Base-by-base conservation (phyloP, 768 basidiomycete genomes). In the Rhizopogon salebrosus region DNA sequence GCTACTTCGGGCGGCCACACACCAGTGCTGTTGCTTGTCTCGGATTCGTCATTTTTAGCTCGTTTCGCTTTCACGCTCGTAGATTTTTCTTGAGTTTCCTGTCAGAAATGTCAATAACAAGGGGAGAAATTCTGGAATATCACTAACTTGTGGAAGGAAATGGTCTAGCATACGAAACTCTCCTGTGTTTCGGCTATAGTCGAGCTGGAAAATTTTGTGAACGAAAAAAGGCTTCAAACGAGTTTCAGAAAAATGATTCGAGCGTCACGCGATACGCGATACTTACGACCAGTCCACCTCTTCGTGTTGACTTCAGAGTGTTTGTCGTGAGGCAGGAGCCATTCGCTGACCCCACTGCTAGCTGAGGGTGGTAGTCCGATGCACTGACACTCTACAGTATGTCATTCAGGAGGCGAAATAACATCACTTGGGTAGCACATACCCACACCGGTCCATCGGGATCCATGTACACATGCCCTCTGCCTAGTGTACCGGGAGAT, bases 131-230 rank as follows among this genome's bases (percentile, higher is more conserved):
- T 26, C 8, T 11, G 13, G 16, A 43, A n/a, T 41, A 6, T 31
- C 18, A 57, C 57, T 36, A 46, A 84, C 93, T 69, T 84, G 80
- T 2, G 94, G 91, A 6, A 87, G 66, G 59, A 95, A 84, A 22
- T 82, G 80, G 53, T 98, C 95, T n/a, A 94, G 70, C 85, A 98
- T 92, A 22, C 95, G 77, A 64, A 80, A 93, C 54, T 90, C 82
- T 20, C 82, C 80, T 0, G 80, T 80, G 6, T 76, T 80, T 37
- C 87, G 83, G 59, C 83, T 92, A 61, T 90, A 92, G 68, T 98
- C 95, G 49, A 98, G 76, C 62, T 90, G 89, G 61, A 83, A 97
- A 16, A 95, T 76, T 66, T 82, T 85, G 65, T 90, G 85, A 14
- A 83, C 75, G 56, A 92, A 82, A 61, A 89, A 86, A 0, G 89